Evolutionary conservation across 2,329 filamentous ascomycete genomes (phyloP).

Genomic region (Hypoxylon sp.): DNA sequence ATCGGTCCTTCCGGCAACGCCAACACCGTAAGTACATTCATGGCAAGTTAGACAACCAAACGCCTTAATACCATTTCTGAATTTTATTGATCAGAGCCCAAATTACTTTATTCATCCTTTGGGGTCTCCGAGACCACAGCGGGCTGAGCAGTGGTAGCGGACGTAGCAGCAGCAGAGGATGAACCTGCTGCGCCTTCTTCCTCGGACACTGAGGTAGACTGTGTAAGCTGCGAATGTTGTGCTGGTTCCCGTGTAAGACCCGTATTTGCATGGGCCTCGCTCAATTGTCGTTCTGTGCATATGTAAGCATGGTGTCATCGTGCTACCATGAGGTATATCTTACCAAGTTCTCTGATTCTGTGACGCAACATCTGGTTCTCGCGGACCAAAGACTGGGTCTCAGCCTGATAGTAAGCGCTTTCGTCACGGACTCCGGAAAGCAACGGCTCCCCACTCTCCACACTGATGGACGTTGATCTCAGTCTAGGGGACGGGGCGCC

Average conservation of each 20-base stretch:
- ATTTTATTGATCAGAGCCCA: conserved; percentile 6
- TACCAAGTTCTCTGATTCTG: conserved; percentile 81
- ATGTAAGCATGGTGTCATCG: conserved; percentile 42
- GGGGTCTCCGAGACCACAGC: conserved; percentile 36
- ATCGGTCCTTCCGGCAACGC: not conserved
- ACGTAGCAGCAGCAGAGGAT: conserved; percentile 24
- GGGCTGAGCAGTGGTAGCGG: conserved; percentile 36
- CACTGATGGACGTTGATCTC: conserved; percentile 71
- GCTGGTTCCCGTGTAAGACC: conserved; percentile 63
- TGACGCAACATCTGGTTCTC: conserved; percentile 88
- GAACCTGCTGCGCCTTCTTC: conserved; percentile 51
- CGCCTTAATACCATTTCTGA: conserved; percentile 18
- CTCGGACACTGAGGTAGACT: conserved; percentile 63
- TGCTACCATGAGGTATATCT: conserved; percentile 6
- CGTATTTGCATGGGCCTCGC: conserved; percentile 58
- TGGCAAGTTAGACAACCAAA: conserved; percentile 22
- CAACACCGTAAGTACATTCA: conserved; percentile 11
- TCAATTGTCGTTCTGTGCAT: conserved; percentile 66
- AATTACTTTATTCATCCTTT: conserved; percentile 47
- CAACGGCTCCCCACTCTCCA: conserved; percentile 71
- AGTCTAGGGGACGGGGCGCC: conserved; percentile 69
- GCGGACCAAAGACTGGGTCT: conserved; percentile 81
- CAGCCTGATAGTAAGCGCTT: conserved; percentile 84
- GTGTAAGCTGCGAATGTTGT: conserved; percentile 65
- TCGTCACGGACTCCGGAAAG: conserved; percentile 78